Evolutionary conservation across 305 asterid genomes (phyloP), one percentile per base, ranked within the genome.

Genomic region (Plantago lanceolata): DNA sequence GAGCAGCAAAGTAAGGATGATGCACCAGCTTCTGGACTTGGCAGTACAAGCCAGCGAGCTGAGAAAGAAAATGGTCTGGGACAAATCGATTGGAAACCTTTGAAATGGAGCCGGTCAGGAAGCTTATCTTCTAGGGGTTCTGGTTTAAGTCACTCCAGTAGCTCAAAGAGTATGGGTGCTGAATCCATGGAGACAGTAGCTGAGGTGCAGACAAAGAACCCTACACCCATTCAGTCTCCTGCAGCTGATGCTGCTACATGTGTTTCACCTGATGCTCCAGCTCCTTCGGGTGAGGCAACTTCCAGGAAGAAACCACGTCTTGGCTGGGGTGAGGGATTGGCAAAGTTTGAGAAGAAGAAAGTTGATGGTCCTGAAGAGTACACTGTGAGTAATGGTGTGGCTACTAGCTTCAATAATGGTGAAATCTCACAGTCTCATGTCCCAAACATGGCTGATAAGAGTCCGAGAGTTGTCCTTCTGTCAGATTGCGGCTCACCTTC

Each of bases 311-410:
- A 94, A 80, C 96, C 93, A 3, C 99, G 99, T 35, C 86, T 94
- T 67, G 95, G 99, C 71, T 94, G 96, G 96, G 99, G 99, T 60
- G 96, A 88, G 77, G 99, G 99, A 57, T 86, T 94, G 37, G 99
- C 99, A 12, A 94, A 94, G 82, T 88, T 75, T 74, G 99, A 94
- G 82, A 94, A 87, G 78, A 90, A 93, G 82, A 87, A 81, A 76
- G 94, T 89, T 43, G 97, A 79, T 56, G 82, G 80, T 53, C 82
- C 87, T 68, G 99, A 85, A 71, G 95, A 87, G 66, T 69, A 74
- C 67, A 74, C 61, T 47, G n/a, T 68, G 21, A 82, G 81, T 62
- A 78, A 73, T 64, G 87, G 77, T 54, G 56, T 68, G 45, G 59
- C 59, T 40, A 64, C 57, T 71, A 68, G 76, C 49, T 69, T 76